These are phyloP conservation scores for Kodamaea kaohsiungensis DNA, from an alignment of 805 yeast species.

Conservation along the genomic window DNA sequence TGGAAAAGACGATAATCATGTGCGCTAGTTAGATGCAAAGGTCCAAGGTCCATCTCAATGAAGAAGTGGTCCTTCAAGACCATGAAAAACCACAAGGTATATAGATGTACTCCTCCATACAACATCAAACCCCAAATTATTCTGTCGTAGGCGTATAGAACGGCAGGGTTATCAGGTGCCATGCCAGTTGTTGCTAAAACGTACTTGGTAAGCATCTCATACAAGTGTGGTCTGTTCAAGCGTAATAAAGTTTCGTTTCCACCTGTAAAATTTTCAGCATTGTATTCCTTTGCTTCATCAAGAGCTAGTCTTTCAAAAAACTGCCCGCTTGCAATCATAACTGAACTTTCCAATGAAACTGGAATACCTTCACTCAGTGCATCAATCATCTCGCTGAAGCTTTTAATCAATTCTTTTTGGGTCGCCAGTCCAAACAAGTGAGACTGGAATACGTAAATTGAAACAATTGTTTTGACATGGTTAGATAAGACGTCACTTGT, in stretches of 20 bases:
- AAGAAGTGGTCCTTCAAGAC: conserved; percentile 31
- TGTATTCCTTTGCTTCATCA: conserved; percentile 6
- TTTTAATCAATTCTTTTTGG: background rate
- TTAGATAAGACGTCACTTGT: background rate
- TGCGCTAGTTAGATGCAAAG: conserved; percentile 20
- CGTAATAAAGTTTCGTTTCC: background rate
- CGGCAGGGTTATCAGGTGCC: conserved; percentile 39
- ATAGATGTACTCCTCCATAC: conserved; percentile 46
- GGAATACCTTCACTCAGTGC: background rate
- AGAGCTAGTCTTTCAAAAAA: conserved; percentile 22
- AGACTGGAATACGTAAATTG: conserved; percentile 6
- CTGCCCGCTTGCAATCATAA: conserved; percentile 16
- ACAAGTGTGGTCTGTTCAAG: conserved; percentile 15
- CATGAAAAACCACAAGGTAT: conserved; percentile 44
- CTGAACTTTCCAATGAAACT: background rate
- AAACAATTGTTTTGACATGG: background rate
- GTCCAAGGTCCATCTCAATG: conserved; percentile 22
- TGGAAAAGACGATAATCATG: conserved; percentile 27
- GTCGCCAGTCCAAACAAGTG: background rate
- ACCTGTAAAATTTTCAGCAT: background rate
- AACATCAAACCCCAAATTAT: conserved; percentile 44
- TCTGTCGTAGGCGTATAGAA: conserved; percentile 32
- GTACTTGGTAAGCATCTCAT: conserved; percentile 40
- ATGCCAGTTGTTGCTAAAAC: conserved; percentile 33
- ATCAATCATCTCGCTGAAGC: conserved; percentile 4